phyloP scores from a whole-genome alignment of 129 eudicot species.

The Flaveria linearis region DNA sequence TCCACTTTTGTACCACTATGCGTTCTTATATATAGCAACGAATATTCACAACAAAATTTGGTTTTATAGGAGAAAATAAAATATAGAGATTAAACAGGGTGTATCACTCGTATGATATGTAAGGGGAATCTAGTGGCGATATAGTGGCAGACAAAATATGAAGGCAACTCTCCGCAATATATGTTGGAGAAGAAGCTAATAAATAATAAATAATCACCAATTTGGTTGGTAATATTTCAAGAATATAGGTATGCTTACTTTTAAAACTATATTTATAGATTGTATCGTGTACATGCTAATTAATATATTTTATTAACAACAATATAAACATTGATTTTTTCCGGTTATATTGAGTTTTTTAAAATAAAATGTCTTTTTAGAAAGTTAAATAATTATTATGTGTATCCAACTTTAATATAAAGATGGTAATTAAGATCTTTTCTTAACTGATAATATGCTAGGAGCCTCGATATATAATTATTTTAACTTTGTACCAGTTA shows the following conservation, averaged over 20 bases:
- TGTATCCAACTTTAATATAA: too few species aligned
- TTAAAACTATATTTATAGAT: background rate
- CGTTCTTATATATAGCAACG: background rate
- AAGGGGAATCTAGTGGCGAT: conserved; percentile 71
- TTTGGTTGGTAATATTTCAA: conserved; percentile 35
- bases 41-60: background rate
- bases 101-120: conserved; percentile 30
- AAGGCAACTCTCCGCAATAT: conserved; percentile 41
- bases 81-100: conserved; percentile 1
- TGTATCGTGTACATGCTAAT: background rate
- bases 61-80: background rate
- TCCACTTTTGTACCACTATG: background rate
- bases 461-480: too few species aligned
- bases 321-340: background rate
- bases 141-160: conserved; percentile 80
- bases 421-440: too few species aligned
- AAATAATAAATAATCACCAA: conserved; percentile 27
- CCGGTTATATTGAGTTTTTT: too few species aligned
- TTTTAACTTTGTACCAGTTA: too few species aligned
- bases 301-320: background rate
- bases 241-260: conserved; percentile 40
- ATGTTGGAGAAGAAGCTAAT: conserved; percentile 35
- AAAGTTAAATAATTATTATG: too few species aligned
- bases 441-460: too few species aligned
- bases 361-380: too few species aligned